These are phyloP conservation scores for Blastobotrys elegans DNA, from an alignment of 1,139 yeast genomes.

Conservation along the genomic window DNA sequence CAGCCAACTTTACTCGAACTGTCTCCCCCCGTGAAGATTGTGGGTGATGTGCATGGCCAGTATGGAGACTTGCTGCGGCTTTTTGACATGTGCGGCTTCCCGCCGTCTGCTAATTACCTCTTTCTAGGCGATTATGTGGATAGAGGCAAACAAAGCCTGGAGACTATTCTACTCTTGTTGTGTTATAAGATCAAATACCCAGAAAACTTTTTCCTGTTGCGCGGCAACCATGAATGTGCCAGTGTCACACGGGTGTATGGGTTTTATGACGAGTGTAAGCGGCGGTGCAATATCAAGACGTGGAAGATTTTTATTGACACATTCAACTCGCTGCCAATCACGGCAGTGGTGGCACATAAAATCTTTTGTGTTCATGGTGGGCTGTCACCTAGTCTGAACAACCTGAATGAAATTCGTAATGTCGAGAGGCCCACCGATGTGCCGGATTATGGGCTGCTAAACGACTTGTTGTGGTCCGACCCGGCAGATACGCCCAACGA, in stretches of 20 bases:
- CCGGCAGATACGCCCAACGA: constrained; percentile 93
- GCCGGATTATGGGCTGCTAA: constrained; percentile 89
- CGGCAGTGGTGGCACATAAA: constrained; percentile 93
- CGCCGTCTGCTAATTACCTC: constrained; percentile 90
- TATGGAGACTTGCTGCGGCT: constrained; percentile 85
- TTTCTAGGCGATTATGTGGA: constrained; percentile 96
- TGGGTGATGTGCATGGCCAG: constrained; percentile 97
- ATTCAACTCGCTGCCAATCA: constrained; percentile 88
- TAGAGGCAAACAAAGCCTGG: constrained; percentile 91
- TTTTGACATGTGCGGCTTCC: constrained; percentile 95
- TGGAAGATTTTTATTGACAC: constrained; percentile 94
- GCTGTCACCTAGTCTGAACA: constrained; percentile 80
- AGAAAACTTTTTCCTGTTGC: constrained; percentile 82
- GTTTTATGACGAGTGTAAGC: constrained; percentile 93
- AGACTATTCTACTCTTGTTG: constrained; percentile 75
- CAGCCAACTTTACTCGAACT: constrained; percentile 88
- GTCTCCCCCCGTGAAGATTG: constrained; percentile 93
- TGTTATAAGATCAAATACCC: constrained; percentile 96
- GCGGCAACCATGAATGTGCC: constrained; percentile 98
- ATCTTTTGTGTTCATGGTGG: constrained; percentile 99
- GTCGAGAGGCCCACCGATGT: constrained; percentile 96
- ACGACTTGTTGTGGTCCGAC: constrained; percentile 93
- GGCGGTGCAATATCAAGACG: constrained; percentile 85
- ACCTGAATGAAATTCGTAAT: constrained; percentile 86
- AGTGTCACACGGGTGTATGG: constrained; percentile 94